These are phyloP conservation scores for Inosperma sp. DNA, from an alignment of 768 basidiomycete genomes.

Conservation along the genomic window DNA sequence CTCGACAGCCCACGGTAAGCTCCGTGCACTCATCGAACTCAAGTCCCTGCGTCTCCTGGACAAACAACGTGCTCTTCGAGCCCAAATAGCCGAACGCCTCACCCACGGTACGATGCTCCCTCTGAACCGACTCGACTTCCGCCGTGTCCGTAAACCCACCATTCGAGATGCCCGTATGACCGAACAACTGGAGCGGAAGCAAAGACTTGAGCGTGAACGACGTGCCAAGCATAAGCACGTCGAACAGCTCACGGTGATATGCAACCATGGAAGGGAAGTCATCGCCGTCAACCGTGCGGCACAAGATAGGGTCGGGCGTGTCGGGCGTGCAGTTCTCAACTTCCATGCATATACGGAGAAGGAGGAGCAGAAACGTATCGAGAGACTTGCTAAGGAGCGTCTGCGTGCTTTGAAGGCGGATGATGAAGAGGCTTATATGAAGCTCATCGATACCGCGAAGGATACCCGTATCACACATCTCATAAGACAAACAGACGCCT, in stretches of 20 bases:
- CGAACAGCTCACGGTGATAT: slow-evolving; percentile 87
- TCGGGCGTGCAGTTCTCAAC: slow-evolving; percentile 74
- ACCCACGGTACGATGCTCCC: slow-evolving; percentile 86
- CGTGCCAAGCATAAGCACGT: slow-evolving; percentile 96
- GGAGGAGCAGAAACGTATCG: slow-evolving; percentile 96
- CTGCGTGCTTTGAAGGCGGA: slow-evolving; percentile 94
- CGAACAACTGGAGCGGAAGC: slow-evolving; percentile 85
- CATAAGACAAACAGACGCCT: slow-evolving; percentile 88
- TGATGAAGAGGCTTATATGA: slow-evolving; percentile 99
- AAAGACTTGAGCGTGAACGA: slow-evolving; percentile 87
- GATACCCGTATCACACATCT: slow-evolving; percentile 98
- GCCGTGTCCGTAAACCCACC: slow-evolving; percentile 77
- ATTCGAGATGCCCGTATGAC: slow-evolving; percentile 86
- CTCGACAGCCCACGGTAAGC: slow-evolving; percentile 69
- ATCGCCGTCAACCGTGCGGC: slow-evolving; percentile 60
- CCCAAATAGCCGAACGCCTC: slow-evolving; percentile 80
- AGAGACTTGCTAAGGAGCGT: slow-evolving; percentile 95
- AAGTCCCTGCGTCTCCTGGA: slow-evolving; percentile 85
- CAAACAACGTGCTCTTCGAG: slow-evolving; percentile 85
- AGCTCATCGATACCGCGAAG: slow-evolving; percentile 97
- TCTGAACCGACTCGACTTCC: slow-evolving; percentile 88
- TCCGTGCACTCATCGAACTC: slow-evolving; percentile 89
- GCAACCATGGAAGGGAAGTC: slow-evolving; percentile 75
- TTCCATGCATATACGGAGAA: slow-evolving; percentile 92
- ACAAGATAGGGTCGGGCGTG: slow-evolving; percentile 59